Conservation (phyloP, 192 early-diverging fungal species). For the Thoreauomyces humboldtii region DNA sequence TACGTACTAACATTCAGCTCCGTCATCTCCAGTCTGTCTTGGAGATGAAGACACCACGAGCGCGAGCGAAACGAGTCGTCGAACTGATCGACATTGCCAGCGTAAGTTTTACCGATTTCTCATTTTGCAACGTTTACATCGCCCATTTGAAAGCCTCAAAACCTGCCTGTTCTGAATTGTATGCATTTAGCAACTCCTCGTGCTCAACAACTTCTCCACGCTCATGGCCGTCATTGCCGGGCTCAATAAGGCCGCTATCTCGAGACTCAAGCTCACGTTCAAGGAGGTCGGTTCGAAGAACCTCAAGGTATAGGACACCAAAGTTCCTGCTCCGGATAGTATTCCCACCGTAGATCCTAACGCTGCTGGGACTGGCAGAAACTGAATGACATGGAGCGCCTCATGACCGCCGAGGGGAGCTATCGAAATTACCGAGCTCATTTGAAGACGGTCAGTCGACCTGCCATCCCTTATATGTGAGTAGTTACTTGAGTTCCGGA, state of each 20-base stretch:
- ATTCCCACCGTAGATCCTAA: no score
- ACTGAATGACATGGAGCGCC: slow-evolving; percentile 27
- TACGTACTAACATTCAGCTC: not conserved
- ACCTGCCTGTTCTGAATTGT: no score
- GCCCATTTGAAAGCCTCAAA: no score
- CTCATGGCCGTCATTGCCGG: slow-evolving; percentile 46
- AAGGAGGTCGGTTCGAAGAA: slow-evolving; percentile 27
- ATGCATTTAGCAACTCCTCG: slow-evolving; percentile 31
- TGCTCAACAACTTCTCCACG: slow-evolving; percentile 42
- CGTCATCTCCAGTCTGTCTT: slow-evolving; percentile 22
- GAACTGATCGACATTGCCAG: slow-evolving; percentile 37
- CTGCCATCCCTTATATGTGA: slow-evolving; percentile 40
- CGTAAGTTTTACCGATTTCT: slow-evolving; percentile 19
- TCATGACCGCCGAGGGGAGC: slow-evolving; percentile 35
- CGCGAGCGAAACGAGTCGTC: slow-evolving; percentile 30
- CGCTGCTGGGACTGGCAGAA: no score
- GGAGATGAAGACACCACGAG: slow-evolving; percentile 31
- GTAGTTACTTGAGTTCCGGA: no score
- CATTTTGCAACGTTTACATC: not conserved
- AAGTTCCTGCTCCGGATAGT: not conserved
- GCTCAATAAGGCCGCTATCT: slow-evolving; percentile 39
- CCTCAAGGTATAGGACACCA: slow-evolving; percentile 1
- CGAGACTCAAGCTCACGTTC: slow-evolving; percentile 32
- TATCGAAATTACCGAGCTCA: slow-evolving; percentile 36
- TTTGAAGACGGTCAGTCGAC: slow-evolving; percentile 24